These are phyloP conservation scores for Xylaria grammica DNA, from an alignment of 495 filamentous ascomycete species.

Conservation along the genomic window DNA sequence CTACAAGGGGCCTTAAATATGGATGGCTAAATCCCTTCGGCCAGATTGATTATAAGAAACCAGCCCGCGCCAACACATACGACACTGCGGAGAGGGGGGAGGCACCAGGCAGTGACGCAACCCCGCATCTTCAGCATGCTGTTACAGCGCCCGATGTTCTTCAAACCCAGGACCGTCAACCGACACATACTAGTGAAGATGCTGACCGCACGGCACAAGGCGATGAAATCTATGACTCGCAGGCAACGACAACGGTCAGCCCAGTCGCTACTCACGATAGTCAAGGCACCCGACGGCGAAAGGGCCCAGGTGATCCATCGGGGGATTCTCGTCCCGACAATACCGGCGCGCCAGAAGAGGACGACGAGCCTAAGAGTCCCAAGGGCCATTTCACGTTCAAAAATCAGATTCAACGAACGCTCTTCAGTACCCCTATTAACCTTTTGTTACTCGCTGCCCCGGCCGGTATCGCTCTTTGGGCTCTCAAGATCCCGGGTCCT, in stretches of 20 bases:
- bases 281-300: conserved; percentile 10
- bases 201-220: conserved; percentile 15
- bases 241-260: conserved; percentile 34
- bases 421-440: conserved; percentile 86
- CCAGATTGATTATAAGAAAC: conserved; percentile 32
- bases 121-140: conserved; percentile 25
- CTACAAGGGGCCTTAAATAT: conserved; percentile 28
- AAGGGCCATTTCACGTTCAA: conserved; percentile 62
- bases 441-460: conserved; percentile 79
- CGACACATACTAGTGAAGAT: conserved; percentile 28
- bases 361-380: conserved; percentile 45
- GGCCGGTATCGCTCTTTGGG: conserved; percentile 75
- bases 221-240: conserved; percentile 31
- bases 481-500: conserved; percentile 56
- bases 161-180: conserved; percentile 27
- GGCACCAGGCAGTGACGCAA: conserved; percentile 5
- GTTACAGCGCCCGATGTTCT: conserved; percentile 33
- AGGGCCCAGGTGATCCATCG: not conserved
- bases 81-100: conserved; percentile 31
- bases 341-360: conserved; percentile 43
- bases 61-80: conserved; percentile 31
- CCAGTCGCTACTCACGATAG: conserved; percentile 11
- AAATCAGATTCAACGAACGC: conserved; percentile 70
- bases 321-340: conserved; percentile 26
- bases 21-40: conserved; percentile 40